A percentile compares a stretch with the other conserved stretches of the same genome.
Evolutionary conservation across 169 alveolate species (phyloP).

Genomic region (Haemoproteus tartakovskyi): DNA sequence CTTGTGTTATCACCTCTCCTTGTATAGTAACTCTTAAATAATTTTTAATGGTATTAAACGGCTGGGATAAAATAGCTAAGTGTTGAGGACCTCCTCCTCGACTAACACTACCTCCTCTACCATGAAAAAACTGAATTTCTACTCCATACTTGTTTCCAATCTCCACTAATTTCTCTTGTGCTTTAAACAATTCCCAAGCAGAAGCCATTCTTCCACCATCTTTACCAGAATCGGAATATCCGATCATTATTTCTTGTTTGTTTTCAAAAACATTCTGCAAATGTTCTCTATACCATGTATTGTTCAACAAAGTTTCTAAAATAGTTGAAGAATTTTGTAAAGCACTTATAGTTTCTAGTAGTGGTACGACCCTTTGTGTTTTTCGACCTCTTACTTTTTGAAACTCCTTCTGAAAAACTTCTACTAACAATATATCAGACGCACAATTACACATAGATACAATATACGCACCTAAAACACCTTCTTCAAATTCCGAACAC

Average conservation of each 20-base stretch:
- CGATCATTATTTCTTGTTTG: slow-evolving; percentile 83
- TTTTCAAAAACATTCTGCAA: slow-evolving; percentile 67
- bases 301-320: slow-evolving; percentile 73
- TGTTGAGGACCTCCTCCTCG: slow-evolving; percentile 88
- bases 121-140: slow-evolving; percentile 79
- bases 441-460: slow-evolving; percentile 83
- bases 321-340: slow-evolving; percentile 74
- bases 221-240: slow-evolving; percentile 85
- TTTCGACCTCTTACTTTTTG: slow-evolving; percentile 34
- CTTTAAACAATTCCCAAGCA: slow-evolving; percentile 84
- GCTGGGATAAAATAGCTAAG: slow-evolving; percentile 81
- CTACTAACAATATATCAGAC: slow-evolving; percentile 81
- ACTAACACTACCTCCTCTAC: slow-evolving; percentile 85
- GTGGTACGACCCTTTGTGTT: slow-evolving; percentile 79
- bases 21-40: slow-evolving; percentile 82
- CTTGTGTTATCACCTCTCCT: slow-evolving; percentile 78
- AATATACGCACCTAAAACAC: slow-evolving; percentile 79
- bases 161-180: slow-evolving; percentile 69
- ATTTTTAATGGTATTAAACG: slow-evolving; percentile 78
- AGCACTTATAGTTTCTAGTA: slow-evolving; percentile 82
- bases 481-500: slow-evolving; percentile 77
- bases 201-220: slow-evolving; percentile 85
- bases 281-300: slow-evolving; percentile 77
- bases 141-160: slow-evolving; percentile 76
- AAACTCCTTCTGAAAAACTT: slow-evolving; percentile 67